Evolutionary conservation across 2,329 filamentous ascomycete genomes (phyloP), one percentile per base, ranked within the genome.

Genomic region (Cytospora paraplurivora): DNA sequence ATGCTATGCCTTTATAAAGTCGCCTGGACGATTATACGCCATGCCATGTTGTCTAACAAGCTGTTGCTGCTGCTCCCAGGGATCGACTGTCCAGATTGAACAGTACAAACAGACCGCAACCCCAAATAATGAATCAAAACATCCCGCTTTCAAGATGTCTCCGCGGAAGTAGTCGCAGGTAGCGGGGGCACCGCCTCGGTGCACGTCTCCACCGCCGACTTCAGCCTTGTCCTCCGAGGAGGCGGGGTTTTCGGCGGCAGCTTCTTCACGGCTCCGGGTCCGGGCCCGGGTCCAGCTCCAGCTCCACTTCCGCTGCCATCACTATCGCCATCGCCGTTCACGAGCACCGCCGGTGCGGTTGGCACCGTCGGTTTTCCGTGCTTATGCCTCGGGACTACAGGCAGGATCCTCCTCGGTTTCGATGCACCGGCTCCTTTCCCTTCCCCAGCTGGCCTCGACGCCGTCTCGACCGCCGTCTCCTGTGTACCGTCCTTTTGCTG

Each of bases 311-410:
- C 53, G 33, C 6, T 56, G 38, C 27, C 55, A 21, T 59, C 33
- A 21, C 50, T 59, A 19, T 27, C 34, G 21, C 21, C 47, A 32
- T 44, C 33, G 35, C 41, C 61, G 27, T 58, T 58, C n/a, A 63
- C 27, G 10, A 59, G 59, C 50, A 65, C 37, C 38, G 58, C 37
- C 19, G 62, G 66, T 19, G 54, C 35, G 44, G 35, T 49, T 32
- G 70, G 58, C 47, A 68, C 70, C 55, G 75, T 72, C 1, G 81
- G 81, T 5, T 78, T 73, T 8, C 85, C 84, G 63, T 86, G 84
- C 2, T 82, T 77, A 66, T 86, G 84, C 68, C 76, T 84, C 1
- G 85, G 85, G 21, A 87, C 82, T 54, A 79, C 80, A 2, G 85
- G 85, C 5, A 84, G 72, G 2, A 77, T 76, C 68, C 80, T 84